phyloP scores from a whole-genome alignment of 305 asterid species.

The Coffea humblotiana region DNA sequence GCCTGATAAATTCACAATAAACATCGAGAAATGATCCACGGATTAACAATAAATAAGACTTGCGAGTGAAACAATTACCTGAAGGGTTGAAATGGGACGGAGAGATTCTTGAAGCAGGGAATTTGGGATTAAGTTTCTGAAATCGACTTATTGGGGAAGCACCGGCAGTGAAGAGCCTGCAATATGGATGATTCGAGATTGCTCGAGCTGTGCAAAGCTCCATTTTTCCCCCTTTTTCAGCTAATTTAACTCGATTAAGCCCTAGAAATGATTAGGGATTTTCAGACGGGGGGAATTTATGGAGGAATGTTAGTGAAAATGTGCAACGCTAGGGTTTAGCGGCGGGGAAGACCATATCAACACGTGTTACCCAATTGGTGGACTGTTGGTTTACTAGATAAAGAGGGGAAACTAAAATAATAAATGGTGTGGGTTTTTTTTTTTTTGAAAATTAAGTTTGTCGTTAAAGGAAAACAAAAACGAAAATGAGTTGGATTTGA shows the following conservation, averaged over 20 bases:
- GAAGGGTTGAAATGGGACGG: background rate
- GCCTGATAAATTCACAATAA: background rate
- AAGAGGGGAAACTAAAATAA: background rate
- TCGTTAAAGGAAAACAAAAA: too few relatives aligned
- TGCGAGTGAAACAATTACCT: background rate
- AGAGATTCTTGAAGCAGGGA: background rate
- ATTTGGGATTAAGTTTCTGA: background rate
- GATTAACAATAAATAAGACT: background rate
- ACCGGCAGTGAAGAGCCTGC: background rate
- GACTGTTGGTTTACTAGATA: background rate
- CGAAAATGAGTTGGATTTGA: background rate
- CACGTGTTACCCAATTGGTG: background rate
- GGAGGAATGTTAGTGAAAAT: background rate
- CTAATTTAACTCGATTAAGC: background rate
- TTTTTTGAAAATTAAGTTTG: background rate
- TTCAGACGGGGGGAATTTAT: background rate
- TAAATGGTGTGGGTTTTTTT: background rate
- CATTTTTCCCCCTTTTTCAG: slow-evolving; percentile 6
- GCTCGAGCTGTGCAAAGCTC: slow-evolving; percentile 35
- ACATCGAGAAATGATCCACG: background rate
- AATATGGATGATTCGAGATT: slow-evolving; percentile 18
- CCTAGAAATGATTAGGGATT: background rate
- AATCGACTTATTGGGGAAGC: background rate
- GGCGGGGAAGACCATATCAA: slow-evolving; percentile 1
- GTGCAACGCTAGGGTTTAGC: slow-evolving; percentile 19